phyloP scores from a whole-genome alignment of 176 grass and related monocot genomes.

The Saccharum officinarum region DNA sequence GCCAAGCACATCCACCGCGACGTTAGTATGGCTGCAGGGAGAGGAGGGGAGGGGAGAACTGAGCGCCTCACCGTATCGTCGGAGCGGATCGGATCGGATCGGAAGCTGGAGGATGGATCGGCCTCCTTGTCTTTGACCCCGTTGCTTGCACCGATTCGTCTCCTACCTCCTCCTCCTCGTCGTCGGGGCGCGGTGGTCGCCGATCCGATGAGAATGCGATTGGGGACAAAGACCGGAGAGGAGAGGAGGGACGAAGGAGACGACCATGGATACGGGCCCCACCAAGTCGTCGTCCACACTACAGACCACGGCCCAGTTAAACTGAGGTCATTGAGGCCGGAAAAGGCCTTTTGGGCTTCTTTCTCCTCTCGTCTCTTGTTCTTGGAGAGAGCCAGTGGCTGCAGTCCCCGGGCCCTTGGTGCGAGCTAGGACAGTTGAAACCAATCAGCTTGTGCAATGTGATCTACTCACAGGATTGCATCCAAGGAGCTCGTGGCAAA shows the following conservation, averaged over 20 bases:
- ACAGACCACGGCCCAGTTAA: background rate
- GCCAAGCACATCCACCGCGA: background rate
- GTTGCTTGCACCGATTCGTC: background rate
- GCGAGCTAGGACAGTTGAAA: no score
- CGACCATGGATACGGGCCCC: background rate
- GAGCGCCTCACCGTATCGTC: conserved; percentile 43
- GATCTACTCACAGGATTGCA: no score
- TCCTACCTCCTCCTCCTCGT: background rate
- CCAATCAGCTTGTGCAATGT: no score
- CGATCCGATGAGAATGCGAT: background rate
- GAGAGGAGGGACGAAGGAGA: background rate
- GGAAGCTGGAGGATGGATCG: background rate
- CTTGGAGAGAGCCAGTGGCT: no score
- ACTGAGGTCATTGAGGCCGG: background rate
- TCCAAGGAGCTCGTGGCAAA: no score
- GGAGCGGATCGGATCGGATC: conserved; percentile 20
- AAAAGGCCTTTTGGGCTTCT: background rate
- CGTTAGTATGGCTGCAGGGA: background rate
- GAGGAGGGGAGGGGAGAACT: background rate
- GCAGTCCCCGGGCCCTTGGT: no score
- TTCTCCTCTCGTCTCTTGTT: no score
- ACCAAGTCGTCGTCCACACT: no score
- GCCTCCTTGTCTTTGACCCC: background rate
- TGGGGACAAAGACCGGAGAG: background rate
- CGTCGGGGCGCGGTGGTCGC: background rate